phyloP scores from a whole-genome alignment of 768 basidiomycete species.

The Porpolomopsis calyptriformis region DNA sequence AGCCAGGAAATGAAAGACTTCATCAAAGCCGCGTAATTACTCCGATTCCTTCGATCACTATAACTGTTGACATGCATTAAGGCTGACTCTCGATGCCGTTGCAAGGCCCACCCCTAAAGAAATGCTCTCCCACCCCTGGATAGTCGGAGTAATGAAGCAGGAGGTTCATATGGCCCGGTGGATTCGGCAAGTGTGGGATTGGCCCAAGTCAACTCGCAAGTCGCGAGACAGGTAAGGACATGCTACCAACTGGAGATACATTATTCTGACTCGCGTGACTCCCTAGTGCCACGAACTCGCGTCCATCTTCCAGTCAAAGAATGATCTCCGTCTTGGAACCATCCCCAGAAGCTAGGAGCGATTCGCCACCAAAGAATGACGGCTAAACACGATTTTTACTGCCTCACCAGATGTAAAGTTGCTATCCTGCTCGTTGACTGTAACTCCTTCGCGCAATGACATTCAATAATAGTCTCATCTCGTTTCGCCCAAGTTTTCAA shows the following conservation, averaged over 20 bases:
- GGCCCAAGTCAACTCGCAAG: conserved; percentile 40
- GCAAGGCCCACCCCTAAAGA: conserved; percentile 73
- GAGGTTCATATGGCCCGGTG: conserved; percentile 85
- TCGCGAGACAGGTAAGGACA: conserved; percentile 35
- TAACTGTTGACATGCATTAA: conserved; percentile 22
- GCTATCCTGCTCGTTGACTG: no score
- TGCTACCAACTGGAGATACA: neutral
- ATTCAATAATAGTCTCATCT: no score
- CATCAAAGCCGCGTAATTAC: conserved; percentile 67
- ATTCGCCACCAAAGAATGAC: neutral
- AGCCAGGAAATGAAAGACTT: conserved; percentile 86
- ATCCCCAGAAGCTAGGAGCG: neutral
- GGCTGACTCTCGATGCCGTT: conserved; percentile 58
- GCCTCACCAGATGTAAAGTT: no score
- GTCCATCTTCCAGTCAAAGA: neutral
- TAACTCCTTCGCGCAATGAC: no score
- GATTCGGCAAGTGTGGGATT: conserved; percentile 79
- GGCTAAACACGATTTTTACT: no score
- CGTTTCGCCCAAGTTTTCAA: no score
- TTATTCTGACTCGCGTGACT: neutral
- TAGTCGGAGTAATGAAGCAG: conserved; percentile 61
- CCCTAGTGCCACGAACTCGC: neutral
- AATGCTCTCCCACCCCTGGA: conserved; percentile 79
- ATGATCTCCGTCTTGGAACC: neutral
- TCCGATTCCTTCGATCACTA: conserved; percentile 1